phyloP scores from a whole-genome alignment of 257 asterid species.

The Solanum dulcamara region DNA sequence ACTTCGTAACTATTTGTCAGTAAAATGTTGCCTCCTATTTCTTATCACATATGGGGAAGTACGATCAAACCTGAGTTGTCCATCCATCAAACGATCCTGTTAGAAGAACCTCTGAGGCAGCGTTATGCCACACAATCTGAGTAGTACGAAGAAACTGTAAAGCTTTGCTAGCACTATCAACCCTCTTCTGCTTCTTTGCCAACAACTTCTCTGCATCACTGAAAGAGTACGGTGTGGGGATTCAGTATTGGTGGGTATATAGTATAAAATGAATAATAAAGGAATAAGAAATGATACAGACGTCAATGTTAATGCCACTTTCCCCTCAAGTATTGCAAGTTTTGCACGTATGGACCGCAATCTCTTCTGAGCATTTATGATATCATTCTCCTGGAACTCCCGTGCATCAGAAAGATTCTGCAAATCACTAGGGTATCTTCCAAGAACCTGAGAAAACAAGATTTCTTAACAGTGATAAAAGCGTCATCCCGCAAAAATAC shows the following conservation, averaged over 20 bases:
- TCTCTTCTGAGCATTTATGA: conserved; percentile 50
- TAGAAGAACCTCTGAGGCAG: conserved; percentile 75
- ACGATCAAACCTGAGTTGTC: conserved; percentile 68
- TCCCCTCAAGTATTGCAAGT: conserved; percentile 74
- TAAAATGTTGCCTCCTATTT: neutral
- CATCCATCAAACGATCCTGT: conserved; percentile 93
- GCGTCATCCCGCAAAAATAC: neutral
- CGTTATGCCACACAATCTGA: conserved; percentile 51
- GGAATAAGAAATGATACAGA: conserved; percentile 15
- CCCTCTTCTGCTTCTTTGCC: conserved; percentile 49
- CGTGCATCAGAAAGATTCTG: conserved; percentile 58
- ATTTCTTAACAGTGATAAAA: neutral
- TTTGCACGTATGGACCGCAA: conserved; percentile 65
- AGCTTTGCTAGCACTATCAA: conserved; percentile 43
- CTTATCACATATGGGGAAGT: neutral
- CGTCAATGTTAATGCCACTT: conserved; percentile 54
- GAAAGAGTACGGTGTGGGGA: conserved; percentile 6
- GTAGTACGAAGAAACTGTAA: conserved; percentile 58
- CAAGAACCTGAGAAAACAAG: conserved; percentile 31
- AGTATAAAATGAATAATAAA: neutral
- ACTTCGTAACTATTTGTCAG: neutral
- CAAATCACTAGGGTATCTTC: conserved; percentile 21
- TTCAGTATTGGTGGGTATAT: neutral
- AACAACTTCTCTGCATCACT: conserved; percentile 53
- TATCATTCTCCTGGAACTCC: conserved; percentile 79